Evolutionary conservation across 2,329 filamentous ascomycete species (phyloP).

Genomic region (Clonostachys rosea): DNA sequence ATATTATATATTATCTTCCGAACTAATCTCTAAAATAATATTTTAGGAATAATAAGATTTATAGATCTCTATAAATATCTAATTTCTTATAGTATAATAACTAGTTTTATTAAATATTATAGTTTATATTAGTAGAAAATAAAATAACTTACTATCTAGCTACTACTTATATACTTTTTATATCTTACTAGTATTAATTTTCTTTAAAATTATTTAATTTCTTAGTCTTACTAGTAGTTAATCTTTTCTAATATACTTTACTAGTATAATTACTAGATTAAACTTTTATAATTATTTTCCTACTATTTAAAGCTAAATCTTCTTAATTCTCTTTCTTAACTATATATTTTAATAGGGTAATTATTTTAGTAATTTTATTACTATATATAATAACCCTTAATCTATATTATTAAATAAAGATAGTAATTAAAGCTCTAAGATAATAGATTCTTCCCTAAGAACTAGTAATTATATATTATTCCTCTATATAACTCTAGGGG

Average conservation of each 20-base stretch:
- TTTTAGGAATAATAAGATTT: no score
- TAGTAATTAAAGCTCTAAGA: background rate
- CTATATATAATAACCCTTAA: background rate
- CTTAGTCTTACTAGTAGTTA: background rate
- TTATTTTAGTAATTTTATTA: slow-evolving; percentile 7
- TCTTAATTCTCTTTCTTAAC: background rate
- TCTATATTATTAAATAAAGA: background rate
- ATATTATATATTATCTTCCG: no score
- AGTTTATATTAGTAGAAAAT: no score
- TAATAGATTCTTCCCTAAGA: background rate
- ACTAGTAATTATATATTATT: background rate
- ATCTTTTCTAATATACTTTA: slow-evolving; percentile 1
- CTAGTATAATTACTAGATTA: slow-evolving; percentile 3
- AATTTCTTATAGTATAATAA: no score
- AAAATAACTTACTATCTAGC: background rate
- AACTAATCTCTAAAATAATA: no score
- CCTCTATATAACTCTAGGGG: background rate
- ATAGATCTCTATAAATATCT: no score
- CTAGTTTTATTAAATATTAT: no score
- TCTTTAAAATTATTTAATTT: background rate
- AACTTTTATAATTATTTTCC: slow-evolving; percentile 16
- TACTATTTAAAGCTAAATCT: slow-evolving; percentile 5
- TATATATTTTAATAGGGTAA: slow-evolving; percentile 2
- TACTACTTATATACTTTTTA: background rate
- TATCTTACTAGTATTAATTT: background rate